These are phyloP conservation scores for Aspergillus calidoustus DNA, from an alignment of 2,329 filamentous ascomycete genomes.

Conservation along the genomic window DNA sequence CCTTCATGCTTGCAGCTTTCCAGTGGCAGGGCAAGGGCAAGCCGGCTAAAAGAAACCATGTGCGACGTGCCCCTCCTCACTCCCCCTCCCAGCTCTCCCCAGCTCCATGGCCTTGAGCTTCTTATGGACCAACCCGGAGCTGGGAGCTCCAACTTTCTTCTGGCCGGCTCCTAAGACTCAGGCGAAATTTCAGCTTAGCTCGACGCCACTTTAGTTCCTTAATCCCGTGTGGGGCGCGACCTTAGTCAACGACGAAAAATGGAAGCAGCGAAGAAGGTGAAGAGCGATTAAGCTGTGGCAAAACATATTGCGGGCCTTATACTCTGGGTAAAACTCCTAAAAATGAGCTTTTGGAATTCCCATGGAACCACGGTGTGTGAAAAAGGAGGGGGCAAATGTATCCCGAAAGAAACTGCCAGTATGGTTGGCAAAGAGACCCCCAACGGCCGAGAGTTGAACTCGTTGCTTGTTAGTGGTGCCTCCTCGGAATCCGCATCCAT, in stretches of 20 bases:
- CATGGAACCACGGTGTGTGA: constrained; percentile 1
- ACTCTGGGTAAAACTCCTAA: constrained; percentile 2
- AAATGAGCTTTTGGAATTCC: constrained; percentile 4
- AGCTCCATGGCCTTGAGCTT: constrained; percentile 24
- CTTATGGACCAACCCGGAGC: constrained; percentile 19
- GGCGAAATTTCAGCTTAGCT: constrained; percentile 26
- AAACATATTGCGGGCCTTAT: neutral
- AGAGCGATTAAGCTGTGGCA: neutral
- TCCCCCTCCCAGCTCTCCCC: constrained; percentile 25
- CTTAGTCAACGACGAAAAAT: constrained; percentile 17
- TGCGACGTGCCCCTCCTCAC: constrained; percentile 17
- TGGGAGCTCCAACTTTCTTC: constrained; percentile 25
- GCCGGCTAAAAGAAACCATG: constrained; percentile 14
- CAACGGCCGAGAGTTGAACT: constrained; percentile 12
- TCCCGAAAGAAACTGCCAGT: constrained; percentile 8
- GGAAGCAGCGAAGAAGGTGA: constrained; percentile 10
- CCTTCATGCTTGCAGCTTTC: neutral
- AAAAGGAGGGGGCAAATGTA: constrained; percentile 7
- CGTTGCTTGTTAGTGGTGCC: constrained; percentile 16
- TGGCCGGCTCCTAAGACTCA: constrained; percentile 12
- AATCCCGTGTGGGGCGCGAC: constrained; percentile 26
- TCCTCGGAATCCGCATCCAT: constrained; percentile 20
- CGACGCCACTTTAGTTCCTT: constrained; percentile 30
- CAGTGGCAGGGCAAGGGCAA: neutral
- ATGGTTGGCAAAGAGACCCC: neutral